A percentile compares a stretch with the other conserved stretches of the same genome.
phyloP scores from a whole-genome alignment of 2,329 filamentous ascomycete species.

The Dactylellina parvicollis region DNA sequence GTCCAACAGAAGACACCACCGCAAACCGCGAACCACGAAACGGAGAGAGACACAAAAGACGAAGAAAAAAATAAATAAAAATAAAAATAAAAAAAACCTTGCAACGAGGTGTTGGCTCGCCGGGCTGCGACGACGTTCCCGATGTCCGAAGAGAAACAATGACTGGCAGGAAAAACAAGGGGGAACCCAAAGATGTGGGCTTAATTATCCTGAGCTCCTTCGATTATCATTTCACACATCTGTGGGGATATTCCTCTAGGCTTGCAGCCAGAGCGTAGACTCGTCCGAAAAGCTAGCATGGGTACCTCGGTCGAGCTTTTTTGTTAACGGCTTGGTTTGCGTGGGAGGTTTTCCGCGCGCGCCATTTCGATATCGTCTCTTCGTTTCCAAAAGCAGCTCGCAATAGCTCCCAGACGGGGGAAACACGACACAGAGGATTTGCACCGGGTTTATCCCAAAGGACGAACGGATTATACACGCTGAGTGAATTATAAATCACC shows the following conservation, averaged over 20 bases:
- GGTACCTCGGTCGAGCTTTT: slow-evolving; percentile 19
- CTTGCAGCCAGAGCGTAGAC: slow-evolving; percentile 26
- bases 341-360: slow-evolving; percentile 18
- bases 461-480: too few species aligned
- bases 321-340: too few species aligned
- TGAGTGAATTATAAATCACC: slow-evolving; percentile 51
- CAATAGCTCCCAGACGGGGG: slow-evolving; percentile 1
- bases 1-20: slow-evolving; percentile 50
- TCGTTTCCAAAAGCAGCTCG: background rate
- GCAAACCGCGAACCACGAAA: slow-evolving; percentile 20
- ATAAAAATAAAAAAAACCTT: slow-evolving; percentile 13
- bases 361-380: slow-evolving; percentile 2
- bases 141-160: slow-evolving; percentile 41
- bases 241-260: too few species aligned
- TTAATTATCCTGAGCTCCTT: slow-evolving; percentile 55
- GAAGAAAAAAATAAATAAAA: too few species aligned
- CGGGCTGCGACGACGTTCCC: slow-evolving; percentile 42
- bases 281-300: slow-evolving; percentile 24
- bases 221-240: slow-evolving; percentile 42
- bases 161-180: slow-evolving; percentile 21
- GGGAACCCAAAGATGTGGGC: slow-evolving; percentile 49
- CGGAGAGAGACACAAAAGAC: too few species aligned
- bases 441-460: too few species aligned
- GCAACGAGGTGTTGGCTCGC: slow-evolving; percentile 25
- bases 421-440: too few species aligned